Base-by-base conservation (phyloP, 371 early-diverging fungal genomes). In the Actinomortierella wolfii region DNA sequence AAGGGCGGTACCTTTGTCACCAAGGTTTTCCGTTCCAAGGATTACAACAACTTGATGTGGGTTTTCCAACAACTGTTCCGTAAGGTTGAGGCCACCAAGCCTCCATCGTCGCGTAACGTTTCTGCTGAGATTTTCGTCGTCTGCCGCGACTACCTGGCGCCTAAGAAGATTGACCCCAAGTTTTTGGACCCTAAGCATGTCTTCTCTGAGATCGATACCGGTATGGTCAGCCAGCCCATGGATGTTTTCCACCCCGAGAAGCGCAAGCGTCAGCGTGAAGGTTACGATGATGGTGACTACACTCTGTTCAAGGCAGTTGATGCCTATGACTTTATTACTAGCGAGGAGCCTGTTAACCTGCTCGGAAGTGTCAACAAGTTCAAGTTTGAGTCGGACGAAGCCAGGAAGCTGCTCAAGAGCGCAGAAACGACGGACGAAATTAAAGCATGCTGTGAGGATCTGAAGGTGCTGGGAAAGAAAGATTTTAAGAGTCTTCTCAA, bases 41-140 rank as follows among this genome's bases (percentile, higher is more conserved):
- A 99, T 88, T 99, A 99, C 91, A 97, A 95, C 86, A 92, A 95
- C 57, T 84, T 99, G 41, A 81, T 99, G 54, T 98, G 96, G 96
- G 95, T 99, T 20, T 97, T 99, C 74, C 93, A 96, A 70, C 97
- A 99, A 81, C 83, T 99, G 41, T 99, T 99, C 83, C 84, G 85
- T 45, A 93, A 91, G 64, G 99, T 99, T 61, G 97, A 99, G 79
- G 98, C 99, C 11, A 99, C 99, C 15, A 99, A 99, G 81, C 99
- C 99, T 15, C 90, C 98, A n/a, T 96, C 97, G 45, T 98, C 98
- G 53, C 91, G 81, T 86, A 96, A 93, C 61, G 99, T 99, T 24
- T 99, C 99, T 63, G 99, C 99, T n/a, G 99, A 99, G 88, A 99
- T 99, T 66, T 99, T 98, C 82, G 97, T 99, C 46, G 96, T 99